These are phyloP conservation scores for Xylaria bambusicola DNA, from an alignment of 495 filamentous ascomycete species.

Conservation along the genomic window DNA sequence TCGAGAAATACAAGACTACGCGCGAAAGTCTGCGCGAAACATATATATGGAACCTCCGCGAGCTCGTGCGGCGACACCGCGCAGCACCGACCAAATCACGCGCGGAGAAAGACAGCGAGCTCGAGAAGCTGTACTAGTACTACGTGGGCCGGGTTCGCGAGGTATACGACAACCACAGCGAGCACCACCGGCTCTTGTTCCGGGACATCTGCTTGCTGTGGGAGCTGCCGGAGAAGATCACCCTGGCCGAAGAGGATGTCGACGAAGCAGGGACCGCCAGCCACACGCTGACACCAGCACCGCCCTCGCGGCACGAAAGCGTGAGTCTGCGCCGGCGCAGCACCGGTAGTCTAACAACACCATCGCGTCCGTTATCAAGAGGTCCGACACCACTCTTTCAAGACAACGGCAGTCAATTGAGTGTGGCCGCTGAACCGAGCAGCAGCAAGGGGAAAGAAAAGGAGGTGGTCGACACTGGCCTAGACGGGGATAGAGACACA, in stretches of 20 bases:
- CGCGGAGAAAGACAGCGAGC: conserved; percentile 22
- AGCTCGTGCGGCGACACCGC: conserved; percentile 24
- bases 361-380: neutral
- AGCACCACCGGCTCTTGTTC: conserved; percentile 30
- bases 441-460: conserved; percentile 13
- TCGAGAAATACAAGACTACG: conserved; percentile 27
- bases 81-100: conserved; percentile 18
- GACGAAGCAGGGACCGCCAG: too few species aligned
- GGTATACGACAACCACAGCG: conserved; percentile 31
- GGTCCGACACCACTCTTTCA: neutral
- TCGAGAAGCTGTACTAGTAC: conserved; percentile 29
- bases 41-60: conserved; percentile 29
- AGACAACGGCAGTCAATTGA: neutral
- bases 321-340: too few species aligned
- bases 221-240: conserved; percentile 27
- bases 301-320: neutral
- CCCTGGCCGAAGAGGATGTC: conserved; percentile 6
- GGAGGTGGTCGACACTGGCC: neutral
- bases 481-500: neutral
- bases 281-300: neutral
- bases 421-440: neutral
- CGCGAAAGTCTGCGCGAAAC: conserved; percentile 24
- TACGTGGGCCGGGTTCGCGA: conserved; percentile 33
- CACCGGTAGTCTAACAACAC: neutral
- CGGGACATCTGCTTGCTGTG: conserved; percentile 27